phyloP scores from a whole-genome alignment of 2,329 filamentous ascomycete species.

The Fusarium heterosporum region DNA sequence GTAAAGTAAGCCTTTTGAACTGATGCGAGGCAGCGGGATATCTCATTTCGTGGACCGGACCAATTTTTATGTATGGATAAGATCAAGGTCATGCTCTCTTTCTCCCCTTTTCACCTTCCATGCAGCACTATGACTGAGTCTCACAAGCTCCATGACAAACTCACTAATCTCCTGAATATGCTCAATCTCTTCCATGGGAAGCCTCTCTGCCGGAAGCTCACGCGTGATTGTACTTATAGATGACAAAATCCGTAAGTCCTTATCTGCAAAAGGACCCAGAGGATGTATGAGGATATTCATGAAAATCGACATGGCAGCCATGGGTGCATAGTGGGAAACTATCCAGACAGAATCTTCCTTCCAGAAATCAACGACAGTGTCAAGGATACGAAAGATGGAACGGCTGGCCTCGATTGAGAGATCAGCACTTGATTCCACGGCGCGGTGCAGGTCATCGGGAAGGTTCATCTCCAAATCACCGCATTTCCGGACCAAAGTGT shows the following conservation, averaged over 20 bases:
- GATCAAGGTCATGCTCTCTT: constrained; percentile 36
- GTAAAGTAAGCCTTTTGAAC: constrained; percentile 57
- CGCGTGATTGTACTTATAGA: constrained; percentile 37
- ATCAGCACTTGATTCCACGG: constrained; percentile 32
- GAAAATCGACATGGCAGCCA: constrained; percentile 38
- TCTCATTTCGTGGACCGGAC: background rate
- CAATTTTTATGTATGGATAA: constrained; percentile 19
- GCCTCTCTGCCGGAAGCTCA: constrained; percentile 26
- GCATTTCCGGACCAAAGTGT: constrained; percentile 34
- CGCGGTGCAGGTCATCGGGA: constrained; percentile 33
- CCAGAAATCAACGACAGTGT: constrained; percentile 32
- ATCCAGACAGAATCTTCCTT: constrained; percentile 37
- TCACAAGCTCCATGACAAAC: constrained; percentile 38
- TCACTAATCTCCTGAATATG: constrained; percentile 38
- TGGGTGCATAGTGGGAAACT: constrained; percentile 32
- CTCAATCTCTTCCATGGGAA: constrained; percentile 38
- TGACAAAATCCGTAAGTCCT: constrained; percentile 31
- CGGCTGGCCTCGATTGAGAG: constrained; percentile 37
- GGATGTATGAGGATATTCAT: constrained; percentile 39
- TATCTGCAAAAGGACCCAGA: constrained; percentile 29
- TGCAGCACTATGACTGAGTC: constrained; percentile 35
- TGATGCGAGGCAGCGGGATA: background rate
- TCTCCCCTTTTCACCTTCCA: constrained; percentile 36
- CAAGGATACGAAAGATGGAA: constrained; percentile 33
- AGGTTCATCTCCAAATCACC: constrained; percentile 34